Evolutionary conservation across 2,329 filamentous ascomycete genomes (phyloP).

Genomic region (Calonectria multiphialidica): DNA sequence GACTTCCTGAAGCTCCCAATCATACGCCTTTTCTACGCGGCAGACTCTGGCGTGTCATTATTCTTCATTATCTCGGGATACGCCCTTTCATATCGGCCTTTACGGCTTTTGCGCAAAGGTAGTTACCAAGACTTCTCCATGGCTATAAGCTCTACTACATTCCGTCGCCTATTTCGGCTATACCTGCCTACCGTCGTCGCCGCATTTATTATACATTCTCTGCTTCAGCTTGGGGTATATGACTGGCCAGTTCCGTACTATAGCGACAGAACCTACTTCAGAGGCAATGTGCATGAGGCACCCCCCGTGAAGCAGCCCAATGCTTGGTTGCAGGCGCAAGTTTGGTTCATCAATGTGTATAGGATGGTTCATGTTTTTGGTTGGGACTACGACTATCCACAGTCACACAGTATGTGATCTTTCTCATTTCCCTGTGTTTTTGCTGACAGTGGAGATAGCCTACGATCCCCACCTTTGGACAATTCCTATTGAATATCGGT

Average conservation of each 20-base stretch:
- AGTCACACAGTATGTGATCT: slow-evolving; percentile 52
- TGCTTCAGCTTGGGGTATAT: slow-evolving; percentile 60
- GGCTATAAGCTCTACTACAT: slow-evolving; percentile 62
- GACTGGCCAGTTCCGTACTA: slow-evolving; percentile 62
- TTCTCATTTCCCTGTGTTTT: slow-evolving; percentile 55
- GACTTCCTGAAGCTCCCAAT: slow-evolving; percentile 65
- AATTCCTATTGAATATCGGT: slow-evolving; percentile 71
- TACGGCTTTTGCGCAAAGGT: slow-evolving; percentile 57
- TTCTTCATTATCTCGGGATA: slow-evolving; percentile 75
- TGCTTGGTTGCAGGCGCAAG: not conserved
- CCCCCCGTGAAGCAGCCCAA: not conserved
- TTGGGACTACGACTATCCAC: slow-evolving; percentile 53
- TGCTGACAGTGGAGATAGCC: slow-evolving; percentile 40
- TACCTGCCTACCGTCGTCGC: slow-evolving; percentile 64
- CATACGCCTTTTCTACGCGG: slow-evolving; percentile 65
- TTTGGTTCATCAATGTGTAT: not conserved
- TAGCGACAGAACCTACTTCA: slow-evolving; percentile 55
- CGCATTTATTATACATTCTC: slow-evolving; percentile 59
- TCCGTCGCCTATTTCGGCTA: slow-evolving; percentile 64
- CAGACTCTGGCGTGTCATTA: slow-evolving; percentile 67
- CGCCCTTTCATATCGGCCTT: slow-evolving; percentile 65
- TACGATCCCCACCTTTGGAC: slow-evolving; percentile 74
- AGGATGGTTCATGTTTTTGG: slow-evolving; percentile 38
- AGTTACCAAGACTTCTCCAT: slow-evolving; percentile 53
- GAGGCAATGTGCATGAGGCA: slow-evolving; percentile 46